phyloP scores from a whole-genome alignment of 2,329 filamentous ascomycete species.

The Penicillium sp. region DNA sequence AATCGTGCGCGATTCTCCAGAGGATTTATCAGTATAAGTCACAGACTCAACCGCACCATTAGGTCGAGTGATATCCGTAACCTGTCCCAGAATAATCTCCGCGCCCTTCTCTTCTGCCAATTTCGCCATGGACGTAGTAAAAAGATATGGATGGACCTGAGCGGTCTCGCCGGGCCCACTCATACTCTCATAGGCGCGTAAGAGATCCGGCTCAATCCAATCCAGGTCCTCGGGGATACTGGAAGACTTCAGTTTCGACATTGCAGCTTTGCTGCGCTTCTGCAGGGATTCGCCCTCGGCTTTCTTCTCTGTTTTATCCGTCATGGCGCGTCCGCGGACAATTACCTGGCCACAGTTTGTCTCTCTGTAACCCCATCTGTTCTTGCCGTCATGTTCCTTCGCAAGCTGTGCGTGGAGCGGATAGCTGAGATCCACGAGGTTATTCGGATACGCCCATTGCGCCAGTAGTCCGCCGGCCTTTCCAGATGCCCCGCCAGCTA shows the following conservation, averaged over 20 bases:
- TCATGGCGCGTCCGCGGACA: constrained; percentile 51
- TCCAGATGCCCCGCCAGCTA: constrained; percentile 90
- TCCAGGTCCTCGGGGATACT: constrained; percentile 77
- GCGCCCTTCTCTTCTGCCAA: constrained; percentile 73
- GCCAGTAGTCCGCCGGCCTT: constrained; percentile 92
- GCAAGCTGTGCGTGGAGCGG: constrained; percentile 81
- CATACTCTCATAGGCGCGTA: constrained; percentile 80
- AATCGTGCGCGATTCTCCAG: constrained; percentile 54
- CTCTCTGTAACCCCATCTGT: constrained; percentile 83
- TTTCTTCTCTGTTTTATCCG: constrained; percentile 38
- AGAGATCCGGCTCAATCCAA: constrained; percentile 74
- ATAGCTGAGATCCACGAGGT: constrained; percentile 85
- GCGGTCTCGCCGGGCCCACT: constrained; percentile 79
- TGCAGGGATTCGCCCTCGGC: constrained; percentile 54
- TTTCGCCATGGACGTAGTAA: constrained; percentile 81
- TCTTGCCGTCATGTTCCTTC: constrained; percentile 76
- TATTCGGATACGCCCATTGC: constrained; percentile 86
- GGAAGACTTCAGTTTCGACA: constrained; percentile 58
- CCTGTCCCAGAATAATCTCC: constrained; percentile 69
- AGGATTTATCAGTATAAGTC: constrained; percentile 62
- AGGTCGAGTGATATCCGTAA: constrained; percentile 67
- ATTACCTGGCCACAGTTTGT: constrained; percentile 73
- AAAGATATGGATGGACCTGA: constrained; percentile 90
- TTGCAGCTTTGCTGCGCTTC: constrained; percentile 59
- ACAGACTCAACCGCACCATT: constrained; percentile 63